Conservation (phyloP, 2,329 filamentous ascomycete species). For the Pseudocercospora cruenta region DNA sequence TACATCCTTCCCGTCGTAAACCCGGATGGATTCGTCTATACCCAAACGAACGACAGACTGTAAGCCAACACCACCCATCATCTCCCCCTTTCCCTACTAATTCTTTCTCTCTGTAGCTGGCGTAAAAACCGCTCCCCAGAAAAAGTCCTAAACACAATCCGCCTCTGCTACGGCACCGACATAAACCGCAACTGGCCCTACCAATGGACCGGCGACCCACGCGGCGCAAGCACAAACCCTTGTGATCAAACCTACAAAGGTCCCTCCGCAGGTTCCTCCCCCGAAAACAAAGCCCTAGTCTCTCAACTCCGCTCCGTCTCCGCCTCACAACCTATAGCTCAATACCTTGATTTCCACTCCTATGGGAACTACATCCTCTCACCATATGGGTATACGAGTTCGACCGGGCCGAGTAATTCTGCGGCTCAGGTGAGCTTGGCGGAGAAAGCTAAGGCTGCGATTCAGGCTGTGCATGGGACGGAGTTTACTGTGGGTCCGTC, state of each 20-base stretch:
- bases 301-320: conserved; percentile 52
- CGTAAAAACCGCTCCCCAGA: conserved; percentile 60
- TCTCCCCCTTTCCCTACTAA: not conserved
- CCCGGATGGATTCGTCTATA: conserved; percentile 59
- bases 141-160: conserved; percentile 35
- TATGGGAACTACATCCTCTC: conserved; percentile 64
- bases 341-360: conserved; percentile 68
- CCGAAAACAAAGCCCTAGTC: conserved; percentile 57
- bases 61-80: not conserved
- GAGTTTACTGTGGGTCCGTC: conserved; percentile 51
- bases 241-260: conserved; percentile 56
- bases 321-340: conserved; percentile 55
- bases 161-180: conserved; percentile 56
- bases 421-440: conserved; percentile 57
- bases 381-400: conserved; percentile 63
- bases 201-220: conserved; percentile 52
- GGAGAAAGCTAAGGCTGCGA: conserved; percentile 54
- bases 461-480: conserved; percentile 59
- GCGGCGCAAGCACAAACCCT: conserved; percentile 56
- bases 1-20: conserved; percentile 33
- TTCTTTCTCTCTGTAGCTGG: no score
- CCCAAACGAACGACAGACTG: conserved; percentile 59
- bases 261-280: conserved; percentile 46
- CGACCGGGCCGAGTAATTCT: conserved; percentile 54
- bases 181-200: conserved; percentile 63